phyloP scores from a whole-genome alignment of 192 early-diverging fungal species.

The Gaertneriomyces sp. region DNA sequence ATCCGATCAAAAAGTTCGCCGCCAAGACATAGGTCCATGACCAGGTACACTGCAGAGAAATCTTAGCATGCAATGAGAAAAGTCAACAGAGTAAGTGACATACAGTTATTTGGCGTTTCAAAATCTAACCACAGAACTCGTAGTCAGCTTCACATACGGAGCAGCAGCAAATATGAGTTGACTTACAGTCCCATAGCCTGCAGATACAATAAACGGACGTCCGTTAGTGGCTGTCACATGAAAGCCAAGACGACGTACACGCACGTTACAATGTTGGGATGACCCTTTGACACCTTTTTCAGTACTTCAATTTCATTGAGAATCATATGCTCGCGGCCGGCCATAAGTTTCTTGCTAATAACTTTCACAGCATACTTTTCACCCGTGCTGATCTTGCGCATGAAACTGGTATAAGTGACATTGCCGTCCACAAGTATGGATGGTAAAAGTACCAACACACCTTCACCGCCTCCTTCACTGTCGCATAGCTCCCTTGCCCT shows the following conservation, averaged over 20 bases:
- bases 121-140: conserved; percentile 64
- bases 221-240: no score
- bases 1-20: conserved; percentile 88
- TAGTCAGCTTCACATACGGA: conserved; percentile 52
- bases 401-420: no score
- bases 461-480: conserved; percentile 52
- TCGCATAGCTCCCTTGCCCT: conserved; percentile 51
- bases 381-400: conserved; percentile 56
- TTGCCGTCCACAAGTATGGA: no score
- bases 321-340: conserved; percentile 82
- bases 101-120: conserved; percentile 53
- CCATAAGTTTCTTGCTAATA: conserved; percentile 81
- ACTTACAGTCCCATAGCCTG: conserved; percentile 66
- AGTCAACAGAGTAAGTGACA: background rate
- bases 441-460: conserved; percentile 1
- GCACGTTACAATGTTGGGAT: conserved; percentile 82
- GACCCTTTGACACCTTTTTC: conserved; percentile 65
- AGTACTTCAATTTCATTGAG: conserved; percentile 87
- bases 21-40: conserved; percentile 61
- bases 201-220: no score
- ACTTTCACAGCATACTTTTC: conserved; percentile 86
- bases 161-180: background rate
- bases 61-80: no score
- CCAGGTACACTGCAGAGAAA: conserved; percentile 35
- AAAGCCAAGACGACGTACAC: no score